These are phyloP conservation scores for Castanea crenata DNA, from an alignment of 306 rosid genomes.

Conservation along the genomic window DNA sequence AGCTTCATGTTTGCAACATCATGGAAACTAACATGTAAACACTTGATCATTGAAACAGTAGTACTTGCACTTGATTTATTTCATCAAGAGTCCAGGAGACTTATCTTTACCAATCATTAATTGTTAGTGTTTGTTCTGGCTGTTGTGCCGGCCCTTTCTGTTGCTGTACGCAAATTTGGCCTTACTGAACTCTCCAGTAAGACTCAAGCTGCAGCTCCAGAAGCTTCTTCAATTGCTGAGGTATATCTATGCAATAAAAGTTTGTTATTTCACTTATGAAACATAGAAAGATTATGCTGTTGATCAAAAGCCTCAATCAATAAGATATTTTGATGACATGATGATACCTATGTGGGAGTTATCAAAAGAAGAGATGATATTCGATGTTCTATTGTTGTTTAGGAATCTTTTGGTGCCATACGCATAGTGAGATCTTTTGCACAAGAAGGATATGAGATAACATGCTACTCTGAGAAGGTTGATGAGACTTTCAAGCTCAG, in stretches of 20 bases:
- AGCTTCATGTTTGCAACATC: constrained; percentile 77
- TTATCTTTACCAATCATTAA: no score
- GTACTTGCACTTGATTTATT: no score
- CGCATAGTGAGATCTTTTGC: constrained; percentile 85
- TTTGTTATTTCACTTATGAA: no score
- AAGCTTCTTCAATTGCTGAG: constrained; percentile 82
- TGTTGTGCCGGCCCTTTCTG: constrained; percentile 72
- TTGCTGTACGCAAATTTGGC: constrained; percentile 76
- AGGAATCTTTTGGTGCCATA: constrained; percentile 88
- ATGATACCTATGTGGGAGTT: no score
- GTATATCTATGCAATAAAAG: constrained; percentile 16
- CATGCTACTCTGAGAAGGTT: constrained; percentile 76
- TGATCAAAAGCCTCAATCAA: no score
- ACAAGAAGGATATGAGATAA: constrained; percentile 59
- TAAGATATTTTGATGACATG: no score
- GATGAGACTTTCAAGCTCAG: constrained; percentile 69
- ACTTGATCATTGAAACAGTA: no score
- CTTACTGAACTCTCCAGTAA: constrained; percentile 77
- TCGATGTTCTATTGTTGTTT: background rate
- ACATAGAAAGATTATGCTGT: no score
- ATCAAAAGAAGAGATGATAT: no score
- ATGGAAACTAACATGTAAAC: constrained; percentile 62
- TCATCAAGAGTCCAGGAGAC: no score
- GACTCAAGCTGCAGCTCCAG: constrained; percentile 88
- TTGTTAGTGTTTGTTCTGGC: constrained; percentile 63